Base-by-base conservation (phyloP, 2,329 filamentous ascomycete genomes). In the Claviceps capensis region DNA sequence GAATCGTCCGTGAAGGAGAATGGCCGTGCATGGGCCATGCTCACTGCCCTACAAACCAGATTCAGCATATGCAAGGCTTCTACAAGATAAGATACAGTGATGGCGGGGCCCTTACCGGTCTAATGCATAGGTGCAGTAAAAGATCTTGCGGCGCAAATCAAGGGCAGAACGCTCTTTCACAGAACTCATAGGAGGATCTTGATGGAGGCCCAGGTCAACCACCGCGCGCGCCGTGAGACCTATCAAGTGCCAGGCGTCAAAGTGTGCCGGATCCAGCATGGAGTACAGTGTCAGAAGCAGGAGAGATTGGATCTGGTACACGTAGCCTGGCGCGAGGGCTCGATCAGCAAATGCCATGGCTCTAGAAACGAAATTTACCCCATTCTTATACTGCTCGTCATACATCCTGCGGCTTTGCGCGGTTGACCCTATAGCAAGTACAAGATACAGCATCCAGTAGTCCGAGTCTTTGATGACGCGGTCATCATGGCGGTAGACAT, bases 1-100 rank as follows among this genome's bases (percentile, higher is more conserved):
- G 90, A 85, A 52, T 91, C 88, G 63, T 97, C 91, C 0, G 88
- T 91, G 63, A 97, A 96, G 0, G 91, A 95, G 65, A 96, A 96
- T 0, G 89, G 84, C 37, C 88, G 78, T 11, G 86, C 86, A 58
- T 94, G 82, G 4, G 91, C 86, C 72, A 95, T 86, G 59, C 89
- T 95, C 46, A 94, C 90, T 11, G 87, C 83, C 62, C 88, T 89
- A 56, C 46, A 1, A 49, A 46, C 9, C 4, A 34, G 23, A 51
- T 55, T 65, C 51, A 67, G 60, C 50, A 37, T 2, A 48, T 48
- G 7, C 30, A 40, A 30, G 22, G 22, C 26, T 19, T 36, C 11
- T 17, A 41, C 38, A 8, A 41, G n/a, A 41, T 11, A 11, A 11
- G 30, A 1, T 34, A 9, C 30, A 4, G 3, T 22, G 37, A 19